phyloP scores from a whole-genome alignment of 306 rosid species.

The Medicago ruthenica region DNA sequence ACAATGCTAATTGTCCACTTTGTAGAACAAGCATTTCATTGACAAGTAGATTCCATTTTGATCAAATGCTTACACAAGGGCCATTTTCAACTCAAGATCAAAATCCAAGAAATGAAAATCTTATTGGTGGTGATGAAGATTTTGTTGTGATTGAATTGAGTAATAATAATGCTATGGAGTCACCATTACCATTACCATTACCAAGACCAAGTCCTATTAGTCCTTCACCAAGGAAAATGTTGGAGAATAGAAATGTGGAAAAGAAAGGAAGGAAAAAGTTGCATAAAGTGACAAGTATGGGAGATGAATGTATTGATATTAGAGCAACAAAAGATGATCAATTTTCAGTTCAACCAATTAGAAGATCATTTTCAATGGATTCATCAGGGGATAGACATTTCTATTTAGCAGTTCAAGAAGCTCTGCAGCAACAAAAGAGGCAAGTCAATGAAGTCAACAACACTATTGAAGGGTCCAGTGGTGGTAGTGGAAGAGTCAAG shows the following conservation, averaged over 20 bases:
- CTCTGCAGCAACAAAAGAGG: constrained; percentile 58
- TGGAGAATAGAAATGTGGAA: constrained; percentile 42
- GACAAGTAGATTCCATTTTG: constrained; percentile 48
- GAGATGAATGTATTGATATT: constrained; percentile 83
- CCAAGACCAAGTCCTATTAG: constrained; percentile 38
- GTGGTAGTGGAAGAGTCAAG: constrained; percentile 64
- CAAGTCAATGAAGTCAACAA: constrained; percentile 50
- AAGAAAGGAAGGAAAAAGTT: constrained; percentile 57
- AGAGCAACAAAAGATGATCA: constrained; percentile 79
- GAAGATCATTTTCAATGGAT: constrained; percentile 95
- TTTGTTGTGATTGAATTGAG: constrained; percentile 86
- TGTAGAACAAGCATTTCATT: constrained; percentile 81
- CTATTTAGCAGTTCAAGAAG: constrained; percentile 78
- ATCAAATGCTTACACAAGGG: constrained; percentile 53
- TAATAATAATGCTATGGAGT: constrained; percentile 44
- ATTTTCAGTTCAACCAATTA: constrained; percentile 77
- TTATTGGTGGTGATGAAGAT: constrained; percentile 55
- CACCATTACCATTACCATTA: constrained; percentile 32
- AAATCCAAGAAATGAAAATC: constrained; percentile 38
- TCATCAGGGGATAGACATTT: constrained; percentile 79
- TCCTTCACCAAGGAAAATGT: constrained; percentile 52
- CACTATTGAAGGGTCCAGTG: constrained; percentile 61
- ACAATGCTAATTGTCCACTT: constrained; percentile 94
- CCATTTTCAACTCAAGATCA: constrained; percentile 52
- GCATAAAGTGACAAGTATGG: constrained; percentile 79